phyloP scores from a whole-genome alignment of 192 early-diverging fungal species.

The Diversispora eburnea region DNA sequence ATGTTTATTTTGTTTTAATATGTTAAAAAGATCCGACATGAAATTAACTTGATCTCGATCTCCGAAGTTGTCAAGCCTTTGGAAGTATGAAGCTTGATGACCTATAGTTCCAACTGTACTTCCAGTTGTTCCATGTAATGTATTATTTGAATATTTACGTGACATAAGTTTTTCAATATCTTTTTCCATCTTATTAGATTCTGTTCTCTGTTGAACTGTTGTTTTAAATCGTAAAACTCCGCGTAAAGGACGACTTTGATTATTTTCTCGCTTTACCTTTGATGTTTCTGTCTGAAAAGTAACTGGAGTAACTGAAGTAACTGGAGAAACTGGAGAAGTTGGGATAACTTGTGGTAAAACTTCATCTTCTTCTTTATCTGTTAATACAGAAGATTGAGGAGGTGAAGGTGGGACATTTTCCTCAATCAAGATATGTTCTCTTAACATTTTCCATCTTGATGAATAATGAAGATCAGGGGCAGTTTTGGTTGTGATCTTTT shows the following conservation, averaged over 20 bases:
- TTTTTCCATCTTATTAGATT: constrained; percentile 44
- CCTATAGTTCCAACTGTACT: constrained; percentile 30
- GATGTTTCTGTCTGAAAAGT: neutral
- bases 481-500: too few relatives aligned
- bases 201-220: constrained; percentile 38
- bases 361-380: neutral
- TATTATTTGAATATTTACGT: constrained; percentile 27
- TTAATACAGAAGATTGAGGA: neutral
- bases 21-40: constrained; percentile 5
- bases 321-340: neutral
- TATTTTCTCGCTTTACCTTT: neutral
- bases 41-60: constrained; percentile 15
- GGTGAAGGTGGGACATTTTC: constrained; percentile 1
- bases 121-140: constrained; percentile 30
- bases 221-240: constrained; percentile 40
- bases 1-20: constrained; percentile 28
- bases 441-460: constrained; percentile 10
- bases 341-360: neutral
- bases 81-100: constrained; percentile 26
- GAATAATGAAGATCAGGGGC: neutral
- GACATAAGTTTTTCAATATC: constrained; percentile 39
- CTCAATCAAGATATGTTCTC: constrained; percentile 15
- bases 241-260: constrained; percentile 23
- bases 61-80: neutral
- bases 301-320: too few relatives aligned